A percentile compares a stretch with the other conserved stretches of the same genome.
These are phyloP conservation scores for Penicillium argentinense DNA, from an alignment of 495 filamentous ascomycete species.

Conservation along the genomic window DNA sequence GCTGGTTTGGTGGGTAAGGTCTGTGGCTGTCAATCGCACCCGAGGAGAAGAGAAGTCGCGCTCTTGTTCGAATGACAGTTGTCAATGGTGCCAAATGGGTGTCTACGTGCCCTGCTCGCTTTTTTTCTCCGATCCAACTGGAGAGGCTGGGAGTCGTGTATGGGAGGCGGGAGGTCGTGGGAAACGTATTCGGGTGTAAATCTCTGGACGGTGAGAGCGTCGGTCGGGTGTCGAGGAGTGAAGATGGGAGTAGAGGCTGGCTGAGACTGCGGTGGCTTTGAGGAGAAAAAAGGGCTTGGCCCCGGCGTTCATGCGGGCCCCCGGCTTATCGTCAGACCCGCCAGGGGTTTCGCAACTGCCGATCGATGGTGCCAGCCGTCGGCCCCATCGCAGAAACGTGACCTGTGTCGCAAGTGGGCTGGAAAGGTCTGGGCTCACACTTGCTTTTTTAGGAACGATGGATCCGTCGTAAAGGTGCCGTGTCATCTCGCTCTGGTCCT, in stretches of 20 bases:
- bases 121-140: too few species aligned
- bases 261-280: neutral
- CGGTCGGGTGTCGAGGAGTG: neutral
- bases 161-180: too few species aligned
- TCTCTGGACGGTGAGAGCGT: too few species aligned
- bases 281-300: constrained; percentile 22
- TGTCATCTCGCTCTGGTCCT: too few species aligned
- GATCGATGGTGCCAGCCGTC: neutral
- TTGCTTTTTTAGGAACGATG: neutral
- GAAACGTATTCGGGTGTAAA: too few species aligned
- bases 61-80: neutral
- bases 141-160: too few species aligned
- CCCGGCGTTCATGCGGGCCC: constrained; percentile 27
- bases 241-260: neutral
- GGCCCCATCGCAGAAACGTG: too few species aligned
- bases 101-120: too few species aligned
- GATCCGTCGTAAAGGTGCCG: too few species aligned
- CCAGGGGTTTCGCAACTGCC: constrained; percentile 17
- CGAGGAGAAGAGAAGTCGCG: neutral
- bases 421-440: too few species aligned
- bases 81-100: neutral
- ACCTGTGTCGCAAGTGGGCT: too few species aligned
- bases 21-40: neutral
- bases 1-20: neutral
- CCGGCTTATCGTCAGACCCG: constrained; percentile 23